These are phyloP conservation scores for Claviceps maximensis DNA, from an alignment of 2,329 filamentous ascomycete genomes.

Conservation along the genomic window DNA sequence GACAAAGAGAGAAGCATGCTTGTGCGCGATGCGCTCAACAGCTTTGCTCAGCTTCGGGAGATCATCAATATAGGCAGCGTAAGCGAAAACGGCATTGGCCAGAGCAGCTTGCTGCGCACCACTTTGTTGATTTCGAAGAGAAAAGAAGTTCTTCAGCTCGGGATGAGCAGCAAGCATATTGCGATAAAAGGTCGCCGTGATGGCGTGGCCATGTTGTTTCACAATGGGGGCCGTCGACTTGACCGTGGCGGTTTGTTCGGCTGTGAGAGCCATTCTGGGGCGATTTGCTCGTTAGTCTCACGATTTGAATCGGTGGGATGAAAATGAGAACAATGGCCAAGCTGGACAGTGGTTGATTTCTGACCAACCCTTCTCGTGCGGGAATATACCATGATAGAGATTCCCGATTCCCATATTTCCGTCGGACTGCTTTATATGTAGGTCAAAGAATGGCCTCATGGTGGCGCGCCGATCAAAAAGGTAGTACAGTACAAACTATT, in stretches of 20 bases:
- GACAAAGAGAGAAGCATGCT: slow-evolving; percentile 61
- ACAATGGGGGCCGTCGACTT: slow-evolving; percentile 66
- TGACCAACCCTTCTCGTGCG: background rate
- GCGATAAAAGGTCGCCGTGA: slow-evolving; percentile 61
- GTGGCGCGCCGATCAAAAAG: background rate
- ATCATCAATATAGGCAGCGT: slow-evolving; percentile 60
- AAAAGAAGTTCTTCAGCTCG: slow-evolving; percentile 57
- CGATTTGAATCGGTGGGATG: background rate
- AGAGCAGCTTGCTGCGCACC: slow-evolving; percentile 58
- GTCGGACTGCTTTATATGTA: background rate
- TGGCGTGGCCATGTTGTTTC: slow-evolving; percentile 50
- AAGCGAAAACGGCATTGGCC: slow-evolving; percentile 55
- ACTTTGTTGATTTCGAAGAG: slow-evolving; percentile 52
- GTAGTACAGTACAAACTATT: background rate
- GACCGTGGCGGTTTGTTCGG: slow-evolving; percentile 54
- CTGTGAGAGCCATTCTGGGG: slow-evolving; percentile 37
- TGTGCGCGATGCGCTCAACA: slow-evolving; percentile 60
- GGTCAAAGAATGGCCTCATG: background rate
- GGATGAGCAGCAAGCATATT: slow-evolving; percentile 54
- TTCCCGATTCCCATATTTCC: background rate
- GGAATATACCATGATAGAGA: background rate
- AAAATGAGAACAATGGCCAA: background rate
- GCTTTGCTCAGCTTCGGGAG: slow-evolving; percentile 42
- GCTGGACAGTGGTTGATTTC: background rate
- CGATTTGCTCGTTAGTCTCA: background rate